These are phyloP conservation scores for Musa balbisiana DNA, from an alignment of 202 grass and related monocot species.

Conservation along the genomic window DNA sequence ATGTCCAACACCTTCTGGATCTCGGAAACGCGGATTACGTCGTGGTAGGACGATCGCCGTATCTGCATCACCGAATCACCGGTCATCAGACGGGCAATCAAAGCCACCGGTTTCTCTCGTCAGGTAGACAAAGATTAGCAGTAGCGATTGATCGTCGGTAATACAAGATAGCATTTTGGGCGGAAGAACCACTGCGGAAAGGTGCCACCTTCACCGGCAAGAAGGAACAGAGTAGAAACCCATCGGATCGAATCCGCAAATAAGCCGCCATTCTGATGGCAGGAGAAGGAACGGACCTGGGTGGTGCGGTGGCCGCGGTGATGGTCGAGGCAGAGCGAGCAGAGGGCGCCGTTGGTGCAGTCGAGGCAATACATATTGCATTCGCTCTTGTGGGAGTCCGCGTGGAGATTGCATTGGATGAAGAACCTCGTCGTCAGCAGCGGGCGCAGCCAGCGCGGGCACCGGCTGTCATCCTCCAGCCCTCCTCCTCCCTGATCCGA, in stretches of 20 bases:
- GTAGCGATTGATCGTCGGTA: too few relatives aligned
- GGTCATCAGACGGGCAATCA: background rate
- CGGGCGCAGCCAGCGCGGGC: conserved; percentile 79
- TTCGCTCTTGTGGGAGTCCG: conserved; percentile 75
- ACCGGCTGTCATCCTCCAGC: conserved; percentile 43
- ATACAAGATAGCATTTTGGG: too few relatives aligned
- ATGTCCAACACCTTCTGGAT: conserved; percentile 95
- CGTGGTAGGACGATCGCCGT: conserved; percentile 93
- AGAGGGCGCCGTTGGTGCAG: conserved; percentile 71
- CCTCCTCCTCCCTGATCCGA: conserved; percentile 29
- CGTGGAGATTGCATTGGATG: conserved; percentile 74
- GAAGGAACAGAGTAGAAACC: background rate
- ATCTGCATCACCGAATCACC: conserved; percentile 43
- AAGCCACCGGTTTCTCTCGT: background rate
- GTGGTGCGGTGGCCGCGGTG: conserved; percentile 55
- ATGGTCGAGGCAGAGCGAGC: conserved; percentile 70
- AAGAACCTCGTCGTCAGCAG: conserved; percentile 77
- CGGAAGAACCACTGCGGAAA: background rate
- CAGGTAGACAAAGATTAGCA: background rate
- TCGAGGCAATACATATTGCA: conserved; percentile 99
- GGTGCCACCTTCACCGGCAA: background rate
- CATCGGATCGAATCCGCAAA: background rate
- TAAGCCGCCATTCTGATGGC: background rate
- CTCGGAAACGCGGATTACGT: conserved; percentile 91
- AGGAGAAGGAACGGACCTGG: conserved; percentile 41